Conservation (phyloP, 1,284 basidiomycete genomes). For the Fomitopsis pinicola region DNA sequence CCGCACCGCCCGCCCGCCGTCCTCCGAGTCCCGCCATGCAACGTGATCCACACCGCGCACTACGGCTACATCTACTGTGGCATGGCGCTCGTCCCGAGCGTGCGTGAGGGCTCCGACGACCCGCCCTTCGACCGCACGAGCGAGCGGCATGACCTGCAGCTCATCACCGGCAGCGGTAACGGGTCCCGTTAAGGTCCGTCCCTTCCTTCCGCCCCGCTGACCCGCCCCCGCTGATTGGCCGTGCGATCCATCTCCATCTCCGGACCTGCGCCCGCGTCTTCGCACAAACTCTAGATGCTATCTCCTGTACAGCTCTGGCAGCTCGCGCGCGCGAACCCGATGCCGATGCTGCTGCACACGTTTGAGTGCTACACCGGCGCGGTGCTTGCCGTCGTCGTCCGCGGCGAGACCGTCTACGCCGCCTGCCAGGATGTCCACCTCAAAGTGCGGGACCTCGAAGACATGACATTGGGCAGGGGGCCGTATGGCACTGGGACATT, state of each 20-base stretch:
- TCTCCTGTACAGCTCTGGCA: slow-evolving; percentile 62
- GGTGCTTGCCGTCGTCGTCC: slow-evolving; percentile 75
- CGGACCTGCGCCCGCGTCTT: neutral
- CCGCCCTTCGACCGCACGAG: slow-evolving; percentile 12
- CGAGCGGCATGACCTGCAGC: slow-evolving; percentile 41
- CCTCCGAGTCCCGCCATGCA: slow-evolving; percentile 60
- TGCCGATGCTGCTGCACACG: slow-evolving; percentile 48
- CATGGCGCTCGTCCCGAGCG: slow-evolving; percentile 57
- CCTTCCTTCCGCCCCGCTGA: neutral
- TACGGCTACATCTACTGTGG: slow-evolving; percentile 89
- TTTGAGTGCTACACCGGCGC: slow-evolving; percentile 66
- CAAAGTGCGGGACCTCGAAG: slow-evolving; percentile 85
- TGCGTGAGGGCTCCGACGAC: slow-evolving; percentile 33
- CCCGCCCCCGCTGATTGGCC: neutral
- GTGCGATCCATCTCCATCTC: neutral
- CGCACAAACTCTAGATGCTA: neutral
- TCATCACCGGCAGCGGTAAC: slow-evolving; percentile 86
- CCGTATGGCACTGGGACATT: no score
- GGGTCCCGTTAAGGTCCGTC: slow-evolving; percentile 74
- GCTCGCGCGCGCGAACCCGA: slow-evolving; percentile 33
- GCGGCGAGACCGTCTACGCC: slow-evolving; percentile 82
- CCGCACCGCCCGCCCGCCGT: slow-evolving; percentile 29
- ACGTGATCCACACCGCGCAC: slow-evolving; percentile 85
- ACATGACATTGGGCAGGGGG: no score
- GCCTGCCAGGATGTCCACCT: slow-evolving; percentile 94